These are phyloP conservation scores for Tricholoma bakamatsutake DNA, from an alignment of 768 basidiomycete genomes.

Conservation along the genomic window DNA sequence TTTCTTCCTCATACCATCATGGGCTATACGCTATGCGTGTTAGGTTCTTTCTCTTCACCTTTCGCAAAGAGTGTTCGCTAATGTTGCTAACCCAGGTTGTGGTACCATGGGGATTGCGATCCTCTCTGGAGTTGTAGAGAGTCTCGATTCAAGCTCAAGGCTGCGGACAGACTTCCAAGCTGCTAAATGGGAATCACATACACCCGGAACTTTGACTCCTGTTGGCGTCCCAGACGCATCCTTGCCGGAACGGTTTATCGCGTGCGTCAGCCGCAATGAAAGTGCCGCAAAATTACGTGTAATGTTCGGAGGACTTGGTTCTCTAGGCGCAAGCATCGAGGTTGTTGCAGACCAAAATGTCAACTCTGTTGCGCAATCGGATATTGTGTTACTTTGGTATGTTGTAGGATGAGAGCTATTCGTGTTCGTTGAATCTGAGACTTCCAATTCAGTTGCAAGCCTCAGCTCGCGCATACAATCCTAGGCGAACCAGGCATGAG, in stretches of 20 bases:
- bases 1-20: slow-evolving; percentile 33
- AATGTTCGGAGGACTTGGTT: slow-evolving; percentile 54
- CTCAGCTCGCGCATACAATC: slow-evolving; percentile 76
- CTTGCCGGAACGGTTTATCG: slow-evolving; percentile 74
- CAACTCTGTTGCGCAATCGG: slow-evolving; percentile 60
- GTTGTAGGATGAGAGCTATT: slow-evolving; percentile 16
- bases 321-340: slow-evolving; percentile 61
- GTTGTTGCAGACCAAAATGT: slow-evolving; percentile 69
- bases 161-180: slow-evolving; percentile 13
- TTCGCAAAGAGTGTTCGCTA: slow-evolving; percentile 6
- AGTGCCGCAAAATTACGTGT: slow-evolving; percentile 60
- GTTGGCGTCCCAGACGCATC: slow-evolving; percentile 56
- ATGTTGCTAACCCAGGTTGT: slow-evolving; percentile 57
- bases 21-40: slow-evolving; percentile 90
- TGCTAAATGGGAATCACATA: slow-evolving; percentile 39
- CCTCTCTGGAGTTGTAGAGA: slow-evolving; percentile 85
- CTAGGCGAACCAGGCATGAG: slow-evolving; percentile 69
- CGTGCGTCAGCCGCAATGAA: slow-evolving; percentile 80
- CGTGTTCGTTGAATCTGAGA: not conserved
- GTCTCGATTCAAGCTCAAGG: slow-evolving; percentile 49
- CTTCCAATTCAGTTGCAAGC: slow-evolving; percentile 71
- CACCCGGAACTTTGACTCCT: slow-evolving; percentile 72
- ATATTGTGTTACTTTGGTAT: slow-evolving; percentile 88
- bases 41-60: slow-evolving; percentile 44
- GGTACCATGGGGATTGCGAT: slow-evolving; percentile 98